Evolutionary conservation across 768 basidiomycete genomes (phyloP).

Genomic region (Mycena haematopus): DNA sequence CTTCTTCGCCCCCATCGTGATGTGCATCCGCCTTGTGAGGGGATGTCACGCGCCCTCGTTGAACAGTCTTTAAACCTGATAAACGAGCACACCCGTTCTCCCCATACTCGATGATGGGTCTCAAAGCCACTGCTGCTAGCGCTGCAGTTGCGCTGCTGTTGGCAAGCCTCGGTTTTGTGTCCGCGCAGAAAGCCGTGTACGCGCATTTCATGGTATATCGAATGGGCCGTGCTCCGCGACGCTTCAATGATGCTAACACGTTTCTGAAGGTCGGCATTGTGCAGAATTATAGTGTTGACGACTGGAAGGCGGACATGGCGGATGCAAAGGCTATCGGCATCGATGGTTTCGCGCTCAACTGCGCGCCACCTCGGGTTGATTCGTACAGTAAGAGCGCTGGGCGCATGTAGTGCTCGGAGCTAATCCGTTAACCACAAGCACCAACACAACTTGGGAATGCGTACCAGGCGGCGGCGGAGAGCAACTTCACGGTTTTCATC

Average conservation of each 20-base stretch:
- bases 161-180: not conserved
- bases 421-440: slow-evolving; percentile 9
- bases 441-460: slow-evolving; percentile 41
- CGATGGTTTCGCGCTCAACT: slow-evolving; percentile 52
- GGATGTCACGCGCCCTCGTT: no score
- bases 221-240: not conserved
- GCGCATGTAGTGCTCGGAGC: not conserved
- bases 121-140: slow-evolving; percentile 7
- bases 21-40: no score
- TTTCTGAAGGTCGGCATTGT: slow-evolving; percentile 23
- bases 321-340: slow-evolving; percentile 23
- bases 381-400: slow-evolving; percentile 33
- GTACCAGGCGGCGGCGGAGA: slow-evolving; percentile 42
- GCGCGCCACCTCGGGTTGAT: slow-evolving; percentile 36
- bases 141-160: slow-evolving; percentile 4
- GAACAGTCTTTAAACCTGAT: no score
- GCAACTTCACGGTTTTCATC: slow-evolving; percentile 43
- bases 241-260: not conserved
- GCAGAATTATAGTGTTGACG: slow-evolving; percentile 22
- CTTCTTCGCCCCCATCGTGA: no score
- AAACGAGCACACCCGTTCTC: no score
- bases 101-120: not conserved
- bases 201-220: slow-evolving; percentile 23
- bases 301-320: slow-evolving; percentile 23
- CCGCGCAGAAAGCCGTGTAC: slow-evolving; percentile 24